A percentile compares a stretch with the other conserved stretches of the same genome.
These are phyloP conservation scores for Penicillium cosmopolitanum DNA, from an alignment of 495 filamentous ascomycete species.

Conservation along the genomic window DNA sequence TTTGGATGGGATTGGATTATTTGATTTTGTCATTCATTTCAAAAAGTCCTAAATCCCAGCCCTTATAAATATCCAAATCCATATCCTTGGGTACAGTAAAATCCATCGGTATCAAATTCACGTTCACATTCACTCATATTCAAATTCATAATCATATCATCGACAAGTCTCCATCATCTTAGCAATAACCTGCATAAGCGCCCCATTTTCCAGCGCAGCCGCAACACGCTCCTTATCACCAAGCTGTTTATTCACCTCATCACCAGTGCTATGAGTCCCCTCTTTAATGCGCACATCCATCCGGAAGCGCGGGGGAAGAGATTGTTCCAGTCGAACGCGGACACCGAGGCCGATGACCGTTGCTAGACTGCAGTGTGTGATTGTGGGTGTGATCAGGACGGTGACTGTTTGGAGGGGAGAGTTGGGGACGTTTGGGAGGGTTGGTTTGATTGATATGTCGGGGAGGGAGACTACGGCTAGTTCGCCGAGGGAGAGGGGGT, in stretches of 20 bases:
- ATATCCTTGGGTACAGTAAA: too few species aligned
- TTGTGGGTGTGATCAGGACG: slow-evolving; percentile 87
- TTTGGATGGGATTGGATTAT: too few species aligned
- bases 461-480: slow-evolving; percentile 91
- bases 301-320: slow-evolving; percentile 88
- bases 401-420: slow-evolving; percentile 55
- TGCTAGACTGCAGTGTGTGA: slow-evolving; percentile 94
- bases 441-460: slow-evolving; percentile 79
- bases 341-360: slow-evolving; percentile 97
- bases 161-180: slow-evolving; percentile 92
- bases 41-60: too few species aligned
- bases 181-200: slow-evolving; percentile 79
- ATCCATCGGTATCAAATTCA: too few species aligned
- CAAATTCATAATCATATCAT: slow-evolving; percentile 24
- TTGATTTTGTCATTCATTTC: too few species aligned
- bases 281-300: slow-evolving; percentile 94
- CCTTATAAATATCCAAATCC: too few species aligned
- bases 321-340: slow-evolving; percentile 85
- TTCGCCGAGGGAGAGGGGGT: slow-evolving; percentile 89
- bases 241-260: slow-evolving; percentile 94
- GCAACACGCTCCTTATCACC: slow-evolving; percentile 96
- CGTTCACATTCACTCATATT: too few species aligned
- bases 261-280: slow-evolving; percentile 91
- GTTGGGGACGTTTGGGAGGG: slow-evolving; percentile 50
- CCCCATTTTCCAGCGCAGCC: slow-evolving; percentile 92